phyloP scores from a whole-genome alignment of 768 basidiomycete species.

The Boletellus ananiceps region DNA sequence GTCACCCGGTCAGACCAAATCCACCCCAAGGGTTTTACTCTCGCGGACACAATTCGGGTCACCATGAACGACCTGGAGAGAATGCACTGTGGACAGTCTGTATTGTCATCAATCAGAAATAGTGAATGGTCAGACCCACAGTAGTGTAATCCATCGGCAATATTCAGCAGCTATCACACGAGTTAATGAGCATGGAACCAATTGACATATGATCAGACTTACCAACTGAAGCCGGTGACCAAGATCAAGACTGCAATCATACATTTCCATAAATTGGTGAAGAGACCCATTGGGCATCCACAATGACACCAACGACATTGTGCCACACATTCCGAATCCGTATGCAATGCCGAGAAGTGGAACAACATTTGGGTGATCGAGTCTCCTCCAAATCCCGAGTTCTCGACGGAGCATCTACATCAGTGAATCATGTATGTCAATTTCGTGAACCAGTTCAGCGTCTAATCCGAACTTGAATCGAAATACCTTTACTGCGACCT shows the following conservation, averaged over 20 bases:
- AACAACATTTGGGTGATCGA: neutral
- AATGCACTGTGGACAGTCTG: neutral
- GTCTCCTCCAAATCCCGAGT: conserved; percentile 8
- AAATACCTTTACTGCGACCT: too few relatives aligned
- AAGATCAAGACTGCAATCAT: neutral
- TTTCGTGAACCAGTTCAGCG: too few relatives aligned
- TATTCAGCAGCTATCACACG: neutral
- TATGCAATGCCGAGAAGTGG: neutral
- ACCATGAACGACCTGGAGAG: neutral
- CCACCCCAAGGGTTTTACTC: too few relatives aligned
- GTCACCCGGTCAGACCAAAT: too few relatives aligned
- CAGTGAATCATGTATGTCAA: neutral
- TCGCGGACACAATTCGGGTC: too few relatives aligned
- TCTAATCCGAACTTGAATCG: too few relatives aligned
- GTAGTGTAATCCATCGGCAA: neutral
- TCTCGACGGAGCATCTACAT: conserved; percentile 2
- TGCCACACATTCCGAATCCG: neutral
- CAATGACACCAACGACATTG: too few relatives aligned
- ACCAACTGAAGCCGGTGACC: conserved; percentile 6
- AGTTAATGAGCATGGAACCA: neutral
- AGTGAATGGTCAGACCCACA: neutral
- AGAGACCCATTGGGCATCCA: too few relatives aligned
- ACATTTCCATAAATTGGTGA: too few relatives aligned
- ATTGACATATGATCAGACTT: neutral
- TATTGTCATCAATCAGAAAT: too few relatives aligned